Conservation (phyloP, 257 asterid genomes). For the Ehretia macrophylla region DNA sequence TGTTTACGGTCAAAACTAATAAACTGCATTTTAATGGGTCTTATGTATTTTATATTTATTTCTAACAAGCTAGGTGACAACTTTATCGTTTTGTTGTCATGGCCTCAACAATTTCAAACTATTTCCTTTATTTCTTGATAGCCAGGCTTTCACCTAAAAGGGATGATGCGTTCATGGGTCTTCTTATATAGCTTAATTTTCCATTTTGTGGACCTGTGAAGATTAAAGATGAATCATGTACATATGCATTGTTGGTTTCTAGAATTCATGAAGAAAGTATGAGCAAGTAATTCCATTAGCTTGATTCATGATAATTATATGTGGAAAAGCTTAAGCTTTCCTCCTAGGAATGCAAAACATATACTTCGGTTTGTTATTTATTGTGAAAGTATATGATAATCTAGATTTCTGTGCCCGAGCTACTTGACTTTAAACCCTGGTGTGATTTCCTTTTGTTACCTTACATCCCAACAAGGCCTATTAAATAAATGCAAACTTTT, state of each 20-base stretch:
- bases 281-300: no score
- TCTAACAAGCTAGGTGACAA: no score
- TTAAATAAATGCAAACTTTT: no score
- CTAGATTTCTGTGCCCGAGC: no score
- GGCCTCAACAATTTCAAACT: neutral
- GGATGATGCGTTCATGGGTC: neutral
- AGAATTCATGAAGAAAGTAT: neutral
- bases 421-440: no score
- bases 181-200: neutral
- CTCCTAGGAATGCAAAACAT: no score
- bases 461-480: no score
- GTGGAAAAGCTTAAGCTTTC: no score
- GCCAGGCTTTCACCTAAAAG: neutral
- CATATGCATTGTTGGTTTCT: neutral
- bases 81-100: neutral
- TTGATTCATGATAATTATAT: neutral
- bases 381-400: no score
- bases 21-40: neutral
- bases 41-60: no score
- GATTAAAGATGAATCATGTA: neutral
- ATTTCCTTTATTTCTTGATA: neutral
- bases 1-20: neutral
- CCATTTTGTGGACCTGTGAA: neutral
- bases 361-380: no score
- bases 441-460: no score